Evolutionary conservation across 2,329 filamentous ascomycete species (phyloP), one percentile per base, ranked within the genome.

Genomic region (Hypoxylon sp.): DNA sequence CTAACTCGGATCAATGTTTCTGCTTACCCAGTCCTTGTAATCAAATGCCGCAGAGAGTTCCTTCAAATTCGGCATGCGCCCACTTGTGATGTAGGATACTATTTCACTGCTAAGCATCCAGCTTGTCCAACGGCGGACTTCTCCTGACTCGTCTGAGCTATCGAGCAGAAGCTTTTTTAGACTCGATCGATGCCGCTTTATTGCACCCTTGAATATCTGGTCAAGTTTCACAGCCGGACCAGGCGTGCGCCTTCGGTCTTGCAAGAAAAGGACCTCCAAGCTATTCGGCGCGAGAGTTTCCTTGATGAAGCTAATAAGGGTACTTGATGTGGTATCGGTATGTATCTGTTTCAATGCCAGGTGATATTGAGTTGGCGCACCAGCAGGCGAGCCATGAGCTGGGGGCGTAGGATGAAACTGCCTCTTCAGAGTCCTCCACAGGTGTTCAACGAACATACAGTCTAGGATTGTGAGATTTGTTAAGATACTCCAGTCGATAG

Each of bases 231-330:
- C 90, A 6, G 81, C 81, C 0, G 88, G 77, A 20, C 74, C 72
- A 8, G 61, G 86, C 78, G 78, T 86, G 77, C 65, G 85, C 78
- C 73, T 86, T 76, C 82, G 81, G 66, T 95, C 91, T 78, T 95
- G 92, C 54, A 96, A 80, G 77, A 94, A 94, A 8, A 96, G 83
- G 7, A 90, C 90, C 79, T 96, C 91, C n/a, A 96, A 83, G 30
- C 89, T 91, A 77, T 96, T 93, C 0, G 93, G 93, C 20, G 90
- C 90, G 40, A 96, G 83, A 0, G 92, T 91, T 68, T 95, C 91
- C 73, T 91, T 92, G 69, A 96, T 84, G 76, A 96, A 95, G 1
- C 85, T 84, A 60, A 96, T 88, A 14, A 96, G 81, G 25, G 90
- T 84, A 6, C 87, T 83, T 0, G 92, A 92, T 1, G 92, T 90